These are phyloP conservation scores for Penicillium sp. DNA, from an alignment of 2,329 filamentous ascomycete species.

Conservation along the genomic window DNA sequence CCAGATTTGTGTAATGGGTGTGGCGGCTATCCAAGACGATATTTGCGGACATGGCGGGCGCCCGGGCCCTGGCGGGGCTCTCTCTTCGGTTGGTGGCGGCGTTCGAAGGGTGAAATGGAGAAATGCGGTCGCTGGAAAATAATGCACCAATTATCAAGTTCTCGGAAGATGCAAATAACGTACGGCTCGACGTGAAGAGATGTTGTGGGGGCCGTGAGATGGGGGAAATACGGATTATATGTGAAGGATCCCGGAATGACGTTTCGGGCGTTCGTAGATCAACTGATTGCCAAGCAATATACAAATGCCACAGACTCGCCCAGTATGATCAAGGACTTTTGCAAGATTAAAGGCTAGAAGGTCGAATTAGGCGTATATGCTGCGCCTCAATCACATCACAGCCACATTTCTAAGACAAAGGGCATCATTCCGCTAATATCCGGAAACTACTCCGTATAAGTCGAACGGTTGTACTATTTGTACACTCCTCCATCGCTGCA, in stretches of 20 bases:
- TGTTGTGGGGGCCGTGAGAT: constrained; percentile 6
- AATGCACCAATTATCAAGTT: not conserved
- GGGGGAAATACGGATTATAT: constrained; percentile 13
- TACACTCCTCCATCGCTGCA: not conserved
- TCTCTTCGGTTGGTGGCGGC: not conserved
- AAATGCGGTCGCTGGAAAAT: not conserved
- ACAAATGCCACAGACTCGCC: not conserved
- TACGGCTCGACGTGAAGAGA: not conserved
- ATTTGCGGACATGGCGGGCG: constrained; percentile 37
- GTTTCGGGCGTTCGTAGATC: constrained; percentile 14
- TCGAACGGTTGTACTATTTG: not conserved
- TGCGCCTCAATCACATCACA: constrained; percentile 11
- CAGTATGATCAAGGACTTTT: not conserved
- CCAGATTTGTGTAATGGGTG: constrained; percentile 43
- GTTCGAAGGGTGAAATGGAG: not conserved
- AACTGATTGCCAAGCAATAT: constrained; percentile 9
- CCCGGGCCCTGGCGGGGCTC: constrained; percentile 10
- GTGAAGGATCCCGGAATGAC: constrained; percentile 17
- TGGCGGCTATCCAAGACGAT: constrained; percentile 39
- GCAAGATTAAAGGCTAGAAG: not conserved
- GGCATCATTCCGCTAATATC: not conserved
- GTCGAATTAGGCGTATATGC: not conserved
- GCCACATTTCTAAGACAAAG: constrained; percentile 7
- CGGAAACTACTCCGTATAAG: not conserved
- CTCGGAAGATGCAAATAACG: not conserved